Conservation (phyloP, 2,329 filamentous ascomycete species). For the Epicoccum sorghinum region DNA sequence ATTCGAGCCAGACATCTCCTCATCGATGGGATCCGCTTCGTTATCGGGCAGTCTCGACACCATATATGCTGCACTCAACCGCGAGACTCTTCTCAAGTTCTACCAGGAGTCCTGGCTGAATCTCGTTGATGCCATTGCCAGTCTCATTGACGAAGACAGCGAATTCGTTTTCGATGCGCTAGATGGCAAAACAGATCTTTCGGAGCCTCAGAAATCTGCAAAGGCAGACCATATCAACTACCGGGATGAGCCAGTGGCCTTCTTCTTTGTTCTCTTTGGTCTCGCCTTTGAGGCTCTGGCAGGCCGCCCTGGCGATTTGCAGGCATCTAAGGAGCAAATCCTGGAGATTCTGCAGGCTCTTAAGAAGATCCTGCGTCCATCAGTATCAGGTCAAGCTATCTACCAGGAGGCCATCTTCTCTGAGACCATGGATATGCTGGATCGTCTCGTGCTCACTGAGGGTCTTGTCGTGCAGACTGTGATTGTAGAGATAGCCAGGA, state of each 20-base stretch:
- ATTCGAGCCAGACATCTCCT: slow-evolving; percentile 98
- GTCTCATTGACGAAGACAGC: slow-evolving; percentile 95
- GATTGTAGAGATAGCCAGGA: slow-evolving; percentile 92
- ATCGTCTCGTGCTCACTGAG: slow-evolving; percentile 90
- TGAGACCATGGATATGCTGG: slow-evolving; percentile 94
- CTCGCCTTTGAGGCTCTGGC: slow-evolving; percentile 95
- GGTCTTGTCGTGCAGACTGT: slow-evolving; percentile 85
- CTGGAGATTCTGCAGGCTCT: slow-evolving; percentile 88
- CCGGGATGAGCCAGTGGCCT: slow-evolving; percentile 94
- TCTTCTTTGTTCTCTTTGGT: slow-evolving; percentile 98
- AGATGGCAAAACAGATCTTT: slow-evolving; percentile 72
- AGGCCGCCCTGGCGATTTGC: slow-evolving; percentile 73
- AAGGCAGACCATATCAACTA: slow-evolving; percentile 88
- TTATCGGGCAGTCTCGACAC: slow-evolving; percentile 87
- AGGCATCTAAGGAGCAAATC: slow-evolving; percentile 77
- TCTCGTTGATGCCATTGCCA: slow-evolving; percentile 95
- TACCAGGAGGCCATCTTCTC: slow-evolving; percentile 96
- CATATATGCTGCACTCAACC: slow-evolving; percentile 91
- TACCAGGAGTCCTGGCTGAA: slow-evolving; percentile 98
- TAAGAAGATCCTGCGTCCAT: slow-evolving; percentile 92
- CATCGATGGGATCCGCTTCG: slow-evolving; percentile 79
- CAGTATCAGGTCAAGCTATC: slow-evolving; percentile 93
- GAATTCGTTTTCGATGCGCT: slow-evolving; percentile 97
- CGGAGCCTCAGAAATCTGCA: slow-evolving; percentile 49
- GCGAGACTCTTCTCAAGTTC: slow-evolving; percentile 90